Base-by-base conservation (phyloP, 495 filamentous ascomycete species). In the Poronia punctata region DNA sequence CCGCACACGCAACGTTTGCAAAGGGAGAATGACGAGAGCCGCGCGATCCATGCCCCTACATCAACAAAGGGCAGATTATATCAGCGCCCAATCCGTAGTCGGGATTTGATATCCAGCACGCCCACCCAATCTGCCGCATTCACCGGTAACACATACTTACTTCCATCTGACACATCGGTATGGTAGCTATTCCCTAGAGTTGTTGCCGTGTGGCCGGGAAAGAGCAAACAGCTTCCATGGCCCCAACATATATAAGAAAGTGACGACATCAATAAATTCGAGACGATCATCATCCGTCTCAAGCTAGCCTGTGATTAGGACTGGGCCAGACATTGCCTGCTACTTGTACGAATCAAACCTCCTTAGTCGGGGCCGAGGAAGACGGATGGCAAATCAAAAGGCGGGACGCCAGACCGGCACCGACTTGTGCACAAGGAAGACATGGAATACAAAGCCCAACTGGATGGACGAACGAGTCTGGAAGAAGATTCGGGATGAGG, bases 391-490 rank as follows among this genome's bases (percentile, higher is more conserved):
- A 1, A 15, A 45, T 21, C 45, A 53, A 23, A 53, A 49, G n/a
- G 37, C 25, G 8, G 22, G 9, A n/a, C 30, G 50, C 24, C 22
- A 45, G 18, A 52, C 48, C 18, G 48, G 46, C 35, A 48, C 41
- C 35, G 49, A 51, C 16, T 15, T 53, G 20, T 38, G 35, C 4
- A 52, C 35, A 35, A 50, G 49, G 5, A 41, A 50, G 22, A 34
- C 53, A 41, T 50, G 52, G 47, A n/a, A 46, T 26, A 40, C 21
- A 50, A 46, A 27, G 46, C 52, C 19, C 23, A 38, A 59, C 31
- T 59, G 55, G 55, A 49, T 11, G 5, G 52, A 56, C 16, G 39
- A 55, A 14, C 26, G 21, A n/a, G 55, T 59, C 8, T 59, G 55
- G 55, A 46, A 46, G 18, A 57, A 57, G 46, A 60, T 60, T 23